Percentiles rank a stretch among this genome's conserved stretches.
Evolutionary conservation across 2,329 filamentous ascomycete species (phyloP).

Genomic region (Monosporascus sp.): DNA sequence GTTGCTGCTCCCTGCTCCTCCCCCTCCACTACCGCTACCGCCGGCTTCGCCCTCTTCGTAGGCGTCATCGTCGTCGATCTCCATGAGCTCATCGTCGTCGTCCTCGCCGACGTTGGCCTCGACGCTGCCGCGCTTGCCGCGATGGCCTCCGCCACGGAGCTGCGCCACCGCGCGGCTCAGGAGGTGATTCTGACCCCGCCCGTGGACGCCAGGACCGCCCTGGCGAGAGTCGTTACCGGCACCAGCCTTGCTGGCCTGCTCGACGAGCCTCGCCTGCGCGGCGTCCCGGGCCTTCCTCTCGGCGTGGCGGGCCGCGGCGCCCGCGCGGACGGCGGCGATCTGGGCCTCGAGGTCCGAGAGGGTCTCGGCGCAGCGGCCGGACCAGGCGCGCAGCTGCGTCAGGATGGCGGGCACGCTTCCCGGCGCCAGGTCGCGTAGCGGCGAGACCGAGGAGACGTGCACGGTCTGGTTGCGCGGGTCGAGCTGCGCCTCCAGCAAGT

Average conservation of each 20-base stretch:
- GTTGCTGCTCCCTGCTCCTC: background rate
- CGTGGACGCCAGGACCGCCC: constrained; percentile 14
- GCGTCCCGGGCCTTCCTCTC: constrained; percentile 44
- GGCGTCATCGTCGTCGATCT: constrained; percentile 48
- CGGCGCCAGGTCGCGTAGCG: constrained; percentile 79
- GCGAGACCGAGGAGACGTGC: constrained; percentile 73
- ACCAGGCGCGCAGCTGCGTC: constrained; percentile 67
- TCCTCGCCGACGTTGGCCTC: constrained; percentile 28
- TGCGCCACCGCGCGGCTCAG: constrained; percentile 16
- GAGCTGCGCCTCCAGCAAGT: constrained; percentile 75
- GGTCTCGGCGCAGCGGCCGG: constrained; percentile 68
- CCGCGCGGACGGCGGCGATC: constrained; percentile 59
- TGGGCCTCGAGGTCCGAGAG: constrained; percentile 72
- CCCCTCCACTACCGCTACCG: constrained; percentile 29
- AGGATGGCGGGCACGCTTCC: constrained; percentile 67
- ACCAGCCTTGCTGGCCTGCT: constrained; percentile 33
- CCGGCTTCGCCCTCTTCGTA: constrained; percentile 40
- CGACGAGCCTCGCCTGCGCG: constrained; percentile 44
- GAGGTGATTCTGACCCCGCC: constrained; percentile 19
- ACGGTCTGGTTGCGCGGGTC: constrained; percentile 73
- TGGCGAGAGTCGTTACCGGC: background rate
- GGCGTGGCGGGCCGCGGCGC: constrained; percentile 49
- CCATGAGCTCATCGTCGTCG: constrained; percentile 44
- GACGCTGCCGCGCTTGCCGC: constrained; percentile 29
- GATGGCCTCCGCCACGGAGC: constrained; percentile 5